Conservation (phyloP, 306 rosid species). For the Rosa persica region DNA sequence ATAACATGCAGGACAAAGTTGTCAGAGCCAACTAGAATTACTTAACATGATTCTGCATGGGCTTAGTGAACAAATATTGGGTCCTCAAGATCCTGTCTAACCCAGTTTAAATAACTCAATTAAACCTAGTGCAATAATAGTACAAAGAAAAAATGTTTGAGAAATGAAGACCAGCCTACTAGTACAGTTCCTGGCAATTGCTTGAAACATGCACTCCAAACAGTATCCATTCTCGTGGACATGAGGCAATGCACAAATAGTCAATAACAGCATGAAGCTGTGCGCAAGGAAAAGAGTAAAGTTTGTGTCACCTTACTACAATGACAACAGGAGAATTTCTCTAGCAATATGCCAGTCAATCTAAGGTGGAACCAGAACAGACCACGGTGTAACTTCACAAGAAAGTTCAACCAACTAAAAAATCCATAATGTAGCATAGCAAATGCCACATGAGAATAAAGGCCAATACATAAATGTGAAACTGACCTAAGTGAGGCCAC, state of each 20-base stretch:
- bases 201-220: constrained; percentile 10
- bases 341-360: neutral
- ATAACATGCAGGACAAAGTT: neutral
- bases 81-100: neutral
- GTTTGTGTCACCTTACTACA: constrained; percentile 14
- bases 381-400: constrained; percentile 37
- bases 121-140: neutral
- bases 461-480: constrained; percentile 64
- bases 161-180: constrained; percentile 17
- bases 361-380: constrained; percentile 39
- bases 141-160: neutral
- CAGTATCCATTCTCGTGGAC: constrained; percentile 1
- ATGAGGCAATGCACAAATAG: constrained; percentile 4
- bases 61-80: neutral
- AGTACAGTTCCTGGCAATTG: constrained; percentile 21
- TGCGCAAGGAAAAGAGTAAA: constrained; percentile 20
- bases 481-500: constrained; percentile 95
- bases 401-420: constrained; percentile 49
- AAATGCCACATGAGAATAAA: constrained; percentile 58
- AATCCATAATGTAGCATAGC: constrained; percentile 50
- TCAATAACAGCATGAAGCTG: constrained; percentile 24
- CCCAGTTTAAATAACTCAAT: neutral
- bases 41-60: neutral
- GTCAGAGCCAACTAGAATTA: neutral
- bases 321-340: constrained; percentile 24